Evolutionary conservation across 2,329 filamentous ascomycete genomes (phyloP).

Genomic region (Phaeosphaeria sp.): DNA sequence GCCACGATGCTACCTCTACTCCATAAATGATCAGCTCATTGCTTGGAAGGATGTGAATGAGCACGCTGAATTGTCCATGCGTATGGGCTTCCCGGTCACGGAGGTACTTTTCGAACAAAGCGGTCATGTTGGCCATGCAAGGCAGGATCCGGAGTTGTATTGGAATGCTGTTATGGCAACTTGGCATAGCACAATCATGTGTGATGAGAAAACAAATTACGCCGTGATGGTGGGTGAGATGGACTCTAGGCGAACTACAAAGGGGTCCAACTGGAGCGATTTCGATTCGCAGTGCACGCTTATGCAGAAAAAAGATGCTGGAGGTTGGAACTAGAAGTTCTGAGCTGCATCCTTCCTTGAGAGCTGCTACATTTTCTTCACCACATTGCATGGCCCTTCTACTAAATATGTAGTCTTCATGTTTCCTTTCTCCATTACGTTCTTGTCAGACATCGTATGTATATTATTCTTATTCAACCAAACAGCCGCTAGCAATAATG

Average conservation of each 20-base stretch:
- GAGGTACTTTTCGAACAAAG: constrained; percentile 62
- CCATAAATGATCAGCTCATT: constrained; percentile 63
- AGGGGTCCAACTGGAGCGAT: constrained; percentile 3
- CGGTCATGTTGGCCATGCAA: constrained; percentile 66
- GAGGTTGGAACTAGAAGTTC: not conserved
- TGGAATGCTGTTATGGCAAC: constrained; percentile 52
- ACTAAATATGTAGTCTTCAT: too few relatives aligned
- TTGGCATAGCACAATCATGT: constrained; percentile 13
- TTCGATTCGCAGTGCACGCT: not conserved
- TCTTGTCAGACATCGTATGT: too few relatives aligned
- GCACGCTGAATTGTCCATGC: constrained; percentile 55
- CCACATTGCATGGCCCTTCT: too few relatives aligned
- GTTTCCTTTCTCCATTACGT: too few relatives aligned
- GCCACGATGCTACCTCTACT: constrained; percentile 62
- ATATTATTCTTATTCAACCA: too few relatives aligned
- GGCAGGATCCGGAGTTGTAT: constrained; percentile 61
- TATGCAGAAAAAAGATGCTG: too few relatives aligned
- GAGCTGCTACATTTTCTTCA: too few relatives aligned
- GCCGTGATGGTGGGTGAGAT: not conserved
- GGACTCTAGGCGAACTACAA: not conserved
- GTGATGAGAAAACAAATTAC: not conserved
- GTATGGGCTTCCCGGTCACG: constrained; percentile 55
- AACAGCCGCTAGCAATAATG: too few relatives aligned
- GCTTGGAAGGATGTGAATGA: constrained; percentile 60
- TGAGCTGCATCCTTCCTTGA: too few relatives aligned